Evolutionary conservation across 2,329 filamentous ascomycete species (phyloP), one percentile per base, ranked within the genome.

Genomic region (Aspergillus arachidicola): DNA sequence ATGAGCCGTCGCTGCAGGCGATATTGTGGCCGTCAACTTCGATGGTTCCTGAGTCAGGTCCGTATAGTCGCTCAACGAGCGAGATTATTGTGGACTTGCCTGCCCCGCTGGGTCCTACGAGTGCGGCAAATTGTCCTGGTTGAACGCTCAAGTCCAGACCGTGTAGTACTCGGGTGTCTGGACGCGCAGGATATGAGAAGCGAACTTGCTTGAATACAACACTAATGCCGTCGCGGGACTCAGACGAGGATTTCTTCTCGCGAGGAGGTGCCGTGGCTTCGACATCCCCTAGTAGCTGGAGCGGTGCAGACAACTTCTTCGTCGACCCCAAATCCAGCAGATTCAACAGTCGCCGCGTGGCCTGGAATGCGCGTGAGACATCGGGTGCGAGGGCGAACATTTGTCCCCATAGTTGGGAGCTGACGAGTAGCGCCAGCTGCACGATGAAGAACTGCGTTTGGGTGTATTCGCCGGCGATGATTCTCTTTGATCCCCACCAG

Each of bases 401-500:
- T 69, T 91, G 87, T 5, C 89, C 88, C 82, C 89, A 91, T 5
- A 90, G 82, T 73, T 91, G 89, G 0, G 91, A 90, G 61, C 88
- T 89, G 45, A 93, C 87, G 1, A 94, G 83, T 68, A 94, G 85
- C 4, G 90, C 84, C 4, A 91, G 83, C 4, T 92, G 82, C 9
- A 93, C 89, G 69, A 91, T 90, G 74, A 93, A 88, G 78, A 93
- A 93, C 58, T 87, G 78, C 19, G 90, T 85, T 36, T 88, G 86
- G 46, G 85, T 85, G 68, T 90, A 90, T 61, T 86, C 79, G 5
- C 90, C 90, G 43, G 84, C 82, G 58, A 88, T 84, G 63, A 93
- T 91, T 66, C 88, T 86, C 69, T 86, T 89, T 0, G 90, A 85
- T 3, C 91, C 91, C 90, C 91, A 94, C 89, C 90, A 94, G 76